Evolutionary conservation across 345 rosid species (phyloP).

Genomic region (Crucihimalaya himalaica): DNA sequence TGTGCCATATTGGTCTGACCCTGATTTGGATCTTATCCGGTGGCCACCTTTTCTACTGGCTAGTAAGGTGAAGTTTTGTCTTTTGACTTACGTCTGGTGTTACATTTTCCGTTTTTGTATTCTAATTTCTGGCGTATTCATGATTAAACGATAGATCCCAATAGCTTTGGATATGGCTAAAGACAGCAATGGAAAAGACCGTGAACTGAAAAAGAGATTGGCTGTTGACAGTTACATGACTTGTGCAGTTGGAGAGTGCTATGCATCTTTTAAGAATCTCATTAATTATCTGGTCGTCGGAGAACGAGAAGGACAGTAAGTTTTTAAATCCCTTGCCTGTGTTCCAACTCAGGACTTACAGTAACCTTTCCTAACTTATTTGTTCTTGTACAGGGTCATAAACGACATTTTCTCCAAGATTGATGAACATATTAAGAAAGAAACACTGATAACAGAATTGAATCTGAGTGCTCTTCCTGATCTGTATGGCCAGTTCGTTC

Average conservation of each 20-base stretch:
- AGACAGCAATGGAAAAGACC: constrained; percentile 54
- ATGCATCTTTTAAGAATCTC: constrained; percentile 54
- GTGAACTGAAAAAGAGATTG: constrained; percentile 57
- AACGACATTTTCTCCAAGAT: constrained; percentile 54
- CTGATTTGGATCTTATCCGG: constrained; percentile 50
- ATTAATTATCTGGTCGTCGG: constrained; percentile 51
- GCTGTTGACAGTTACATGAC: constrained; percentile 53
- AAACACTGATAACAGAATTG: constrained; percentile 52
- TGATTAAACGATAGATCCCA: constrained; percentile 46
- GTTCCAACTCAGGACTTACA: neutral
- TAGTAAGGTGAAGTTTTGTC: constrained; percentile 49
- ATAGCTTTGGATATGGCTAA: constrained; percentile 71
- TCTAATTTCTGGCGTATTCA: neutral
- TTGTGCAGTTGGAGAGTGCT: constrained; percentile 56
- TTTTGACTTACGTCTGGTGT: neutral
- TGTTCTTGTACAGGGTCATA: constrained; percentile 56
- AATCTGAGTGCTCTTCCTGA: constrained; percentile 77
- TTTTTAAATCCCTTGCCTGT: neutral
- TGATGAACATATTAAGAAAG: constrained; percentile 41
- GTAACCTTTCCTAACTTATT: constrained; percentile 8
- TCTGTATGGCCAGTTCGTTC: constrained; percentile 68
- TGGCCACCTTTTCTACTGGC: constrained; percentile 71
- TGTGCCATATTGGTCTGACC: constrained; percentile 61
- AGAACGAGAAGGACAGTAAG: constrained; percentile 51
- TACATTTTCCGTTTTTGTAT: neutral